These are phyloP conservation scores for Cutaneotrichosporon sp. DNA, from an alignment of 1,284 basidiomycete genomes.

Conservation along the genomic window DNA sequence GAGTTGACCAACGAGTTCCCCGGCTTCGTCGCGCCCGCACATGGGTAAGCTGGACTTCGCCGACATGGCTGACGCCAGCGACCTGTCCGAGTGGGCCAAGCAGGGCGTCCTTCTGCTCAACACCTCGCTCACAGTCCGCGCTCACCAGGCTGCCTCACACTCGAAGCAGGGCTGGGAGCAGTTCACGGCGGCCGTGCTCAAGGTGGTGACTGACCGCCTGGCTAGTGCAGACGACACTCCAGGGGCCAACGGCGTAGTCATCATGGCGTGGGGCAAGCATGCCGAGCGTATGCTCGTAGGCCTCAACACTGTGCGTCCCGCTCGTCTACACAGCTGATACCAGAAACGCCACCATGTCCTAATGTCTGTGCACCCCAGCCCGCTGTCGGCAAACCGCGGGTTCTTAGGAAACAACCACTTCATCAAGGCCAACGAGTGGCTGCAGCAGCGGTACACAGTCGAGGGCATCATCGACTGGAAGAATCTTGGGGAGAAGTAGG, in stretches of 20 bases:
- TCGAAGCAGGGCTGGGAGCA: slow-evolving; percentile 83
- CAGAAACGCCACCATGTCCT: slow-evolving; percentile 84
- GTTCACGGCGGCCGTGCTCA: slow-evolving; percentile 79
- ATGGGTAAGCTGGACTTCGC: slow-evolving; percentile 62
- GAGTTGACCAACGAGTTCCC: slow-evolving; percentile 83
- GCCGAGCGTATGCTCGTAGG: slow-evolving; percentile 79
- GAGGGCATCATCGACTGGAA: slow-evolving; percentile 73
- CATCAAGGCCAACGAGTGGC: slow-evolving; percentile 79
- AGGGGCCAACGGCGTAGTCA: slow-evolving; percentile 61
- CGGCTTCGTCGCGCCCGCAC: slow-evolving; percentile 72
- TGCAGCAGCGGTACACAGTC: slow-evolving; percentile 69
- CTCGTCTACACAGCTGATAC: not conserved
- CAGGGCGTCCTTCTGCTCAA: slow-evolving; percentile 91
- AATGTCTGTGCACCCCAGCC: slow-evolving; percentile 79
- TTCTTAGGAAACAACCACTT: slow-evolving; percentile 94
- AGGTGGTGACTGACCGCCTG: slow-evolving; percentile 48
- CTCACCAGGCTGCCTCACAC: slow-evolving; percentile 67
- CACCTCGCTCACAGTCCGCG: slow-evolving; percentile 81
- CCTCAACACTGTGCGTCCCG: slow-evolving; percentile 29
- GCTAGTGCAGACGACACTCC: slow-evolving; percentile 29
- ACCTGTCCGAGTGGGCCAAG: slow-evolving; percentile 78
- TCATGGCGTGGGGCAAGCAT: slow-evolving; percentile 86
- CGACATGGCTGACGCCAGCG: slow-evolving; percentile 57
- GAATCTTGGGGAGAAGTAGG: slow-evolving; percentile 17
- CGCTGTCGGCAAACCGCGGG: slow-evolving; percentile 74